Conservation (phyloP, 441 rosid species). For the Populus hybrid region DNA sequence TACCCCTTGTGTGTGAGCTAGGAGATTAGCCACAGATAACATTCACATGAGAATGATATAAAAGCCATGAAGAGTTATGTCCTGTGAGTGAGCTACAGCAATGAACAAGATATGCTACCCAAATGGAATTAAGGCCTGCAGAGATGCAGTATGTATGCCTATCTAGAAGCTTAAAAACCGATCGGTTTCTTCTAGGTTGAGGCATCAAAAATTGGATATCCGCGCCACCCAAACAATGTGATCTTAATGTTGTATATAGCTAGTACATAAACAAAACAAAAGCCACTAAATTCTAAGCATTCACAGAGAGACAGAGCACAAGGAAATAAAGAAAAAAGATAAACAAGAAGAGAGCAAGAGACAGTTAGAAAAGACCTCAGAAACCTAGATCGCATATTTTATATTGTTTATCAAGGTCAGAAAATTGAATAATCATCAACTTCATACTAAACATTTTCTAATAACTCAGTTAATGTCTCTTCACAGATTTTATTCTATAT, state of each 20-base stretch:
- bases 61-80: background rate
- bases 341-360: background rate
- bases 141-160: background rate
- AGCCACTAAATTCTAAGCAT: background rate
- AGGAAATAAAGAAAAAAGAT: too few relatives aligned
- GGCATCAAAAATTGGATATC: background rate
- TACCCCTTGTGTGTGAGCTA: background rate
- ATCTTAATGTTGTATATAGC: too few relatives aligned
- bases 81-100: background rate
- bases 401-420: too few relatives aligned
- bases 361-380: background rate
- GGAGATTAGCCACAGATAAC: background rate
- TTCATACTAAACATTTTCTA: too few relatives aligned
- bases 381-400: background rate
- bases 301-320: background rate
- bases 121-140: background rate
- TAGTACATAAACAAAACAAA: background rate
- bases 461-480: background rate
- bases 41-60: background rate
- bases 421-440: too few relatives aligned
- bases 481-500: background rate
- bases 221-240: background rate
- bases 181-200: too few relatives aligned
- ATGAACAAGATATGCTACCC: background rate
- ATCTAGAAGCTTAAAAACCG: too few relatives aligned